Evolutionary conservation across 164 flowering plant species (phyloP), one percentile per base, ranked within the genome.

Genomic region (Paratinospora sagittata): DNA sequence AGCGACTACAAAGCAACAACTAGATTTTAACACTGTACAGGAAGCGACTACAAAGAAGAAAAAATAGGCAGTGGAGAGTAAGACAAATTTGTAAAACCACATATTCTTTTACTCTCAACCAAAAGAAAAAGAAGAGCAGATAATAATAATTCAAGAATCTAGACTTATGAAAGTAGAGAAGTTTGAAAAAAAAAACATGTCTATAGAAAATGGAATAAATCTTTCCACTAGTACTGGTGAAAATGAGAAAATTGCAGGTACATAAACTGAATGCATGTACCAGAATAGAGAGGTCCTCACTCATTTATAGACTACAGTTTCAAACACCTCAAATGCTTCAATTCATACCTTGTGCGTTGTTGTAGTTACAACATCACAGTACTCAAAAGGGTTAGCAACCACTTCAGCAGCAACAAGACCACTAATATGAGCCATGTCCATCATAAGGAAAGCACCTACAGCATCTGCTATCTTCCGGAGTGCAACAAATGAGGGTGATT

Each of bases 361-460:
- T 23, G 98, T 93, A 63, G 98, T 93, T 30, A 93, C 97, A 78
- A 93, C 83, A 79, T 93, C 98, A 83, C 92, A 91, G 67, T 76
- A 93, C 79, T 94, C 91, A 82, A 94, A 94, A 27, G 98, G 98
- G 77, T 94, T 75, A 70, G 84, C 91, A 81, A 90, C 85, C 52
- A 94, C 98, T 70, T 95, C 85, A 73, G 98, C 97, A 83, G 97
- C 90, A 82, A 90, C 93, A 52, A 94, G 89, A 19, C 97, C 97
- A 80, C 97, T 90, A 63, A 94, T 90, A 78, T 94, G 98, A 78
- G 97, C 98, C 98, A 94, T 94, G 75, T 94, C 97, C 93, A 89
- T 89, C 96, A 94, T 89, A n/a, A 94, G 88, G 68, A 94, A 92
- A 76, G 98, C 95, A 72, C 93, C 97, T 66, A 85, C 93, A 74